phyloP scores from a whole-genome alignment of 2,329 filamentous ascomycete species.

The Coniella vitis region DNA sequence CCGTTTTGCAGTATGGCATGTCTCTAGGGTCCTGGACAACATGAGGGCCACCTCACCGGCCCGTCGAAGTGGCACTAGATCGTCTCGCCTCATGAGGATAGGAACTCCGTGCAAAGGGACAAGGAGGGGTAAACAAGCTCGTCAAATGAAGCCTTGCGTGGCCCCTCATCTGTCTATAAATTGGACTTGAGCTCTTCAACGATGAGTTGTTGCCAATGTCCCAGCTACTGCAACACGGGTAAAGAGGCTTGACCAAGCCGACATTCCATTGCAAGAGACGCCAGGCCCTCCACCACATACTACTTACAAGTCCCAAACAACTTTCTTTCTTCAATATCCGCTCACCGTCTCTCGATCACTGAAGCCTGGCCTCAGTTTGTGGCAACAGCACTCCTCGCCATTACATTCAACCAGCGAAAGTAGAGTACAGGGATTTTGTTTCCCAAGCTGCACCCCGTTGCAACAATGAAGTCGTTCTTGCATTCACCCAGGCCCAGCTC shows the following conservation, averaged over 20 bases:
- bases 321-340: no score
- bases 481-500: background rate
- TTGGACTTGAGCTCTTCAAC: constrained; percentile 1
- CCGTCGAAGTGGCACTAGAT: background rate
- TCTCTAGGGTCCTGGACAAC: background rate
- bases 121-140: background rate
- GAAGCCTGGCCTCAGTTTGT: no score
- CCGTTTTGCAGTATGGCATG: constrained; percentile 1
- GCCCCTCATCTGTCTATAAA: constrained; percentile 7
- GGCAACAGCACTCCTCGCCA: no score
- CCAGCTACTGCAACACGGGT: no score
- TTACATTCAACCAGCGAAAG: no score
- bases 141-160: background rate
- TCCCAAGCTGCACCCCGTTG: background rate
- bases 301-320: no score
- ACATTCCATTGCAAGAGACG: no score
- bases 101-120: background rate
- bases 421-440: no score
- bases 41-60: background rate
- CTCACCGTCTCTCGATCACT: no score
- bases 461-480: background rate
- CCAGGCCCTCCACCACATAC: no score
- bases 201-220: background rate
- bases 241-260: no score
- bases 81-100: background rate